Percentiles rank a stretch among this genome's conserved stretches.
Conservation (phyloP, 768 basidiomycete species). For the Tephrocybe sp. region DNA sequence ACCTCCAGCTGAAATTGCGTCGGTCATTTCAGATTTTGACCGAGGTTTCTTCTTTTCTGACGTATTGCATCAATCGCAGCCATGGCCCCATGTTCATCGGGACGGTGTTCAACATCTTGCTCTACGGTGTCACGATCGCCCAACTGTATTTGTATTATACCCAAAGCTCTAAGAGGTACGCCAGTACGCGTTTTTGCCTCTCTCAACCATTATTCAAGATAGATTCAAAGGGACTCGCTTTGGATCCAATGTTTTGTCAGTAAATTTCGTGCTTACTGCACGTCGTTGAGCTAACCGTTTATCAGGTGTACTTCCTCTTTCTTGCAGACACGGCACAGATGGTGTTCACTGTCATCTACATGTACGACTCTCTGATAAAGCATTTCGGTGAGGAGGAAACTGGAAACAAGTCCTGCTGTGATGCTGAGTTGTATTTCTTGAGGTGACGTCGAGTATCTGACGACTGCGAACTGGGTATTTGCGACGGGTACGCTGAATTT, state of each 20-base stretch:
- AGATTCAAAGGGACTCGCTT: constrained; percentile 31
- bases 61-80: constrained; percentile 27
- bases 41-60: not conserved
- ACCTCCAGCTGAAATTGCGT: constrained; percentile 33
- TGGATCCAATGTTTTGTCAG: constrained; percentile 48
- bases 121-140: constrained; percentile 48
- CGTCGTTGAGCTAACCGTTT: not conserved
- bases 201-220: not conserved
- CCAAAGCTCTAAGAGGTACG: constrained; percentile 31
- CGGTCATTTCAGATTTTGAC: constrained; percentile 10
- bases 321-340: constrained; percentile 47
- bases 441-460: constrained; percentile 5
- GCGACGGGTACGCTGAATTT: constrained; percentile 4
- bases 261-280: too few species aligned
- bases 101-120: constrained; percentile 39
- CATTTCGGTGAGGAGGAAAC: constrained; percentile 36
- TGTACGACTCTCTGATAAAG: constrained; percentile 46
- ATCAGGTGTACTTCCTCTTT: constrained; percentile 40
- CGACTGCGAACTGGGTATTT: constrained; percentile 12
- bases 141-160: constrained; percentile 42
- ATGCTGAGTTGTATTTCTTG: not conserved
- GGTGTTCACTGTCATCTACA: constrained; percentile 38
- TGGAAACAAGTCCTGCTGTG: too few species aligned
- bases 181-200: not conserved
- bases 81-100: constrained; percentile 50